Percentiles rank a stretch among this genome's conserved stretches.
phyloP scores from a whole-genome alignment of 352 stramenopile species.

The Phytophthora pini region DNA sequence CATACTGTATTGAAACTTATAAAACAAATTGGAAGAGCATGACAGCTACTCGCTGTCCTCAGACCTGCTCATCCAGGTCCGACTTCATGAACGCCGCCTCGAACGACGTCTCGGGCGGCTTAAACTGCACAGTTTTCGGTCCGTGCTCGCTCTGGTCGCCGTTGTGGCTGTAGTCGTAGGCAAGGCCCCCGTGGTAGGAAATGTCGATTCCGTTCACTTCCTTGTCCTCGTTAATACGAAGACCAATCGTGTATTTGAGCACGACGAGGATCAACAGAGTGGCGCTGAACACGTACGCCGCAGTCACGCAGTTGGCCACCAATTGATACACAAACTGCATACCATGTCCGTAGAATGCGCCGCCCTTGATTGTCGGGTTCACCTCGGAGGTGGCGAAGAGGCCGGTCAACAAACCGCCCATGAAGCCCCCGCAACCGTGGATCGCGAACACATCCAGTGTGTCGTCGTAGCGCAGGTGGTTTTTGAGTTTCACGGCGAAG shows the following conservation, averaged over 20 bases:
- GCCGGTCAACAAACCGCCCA: slow-evolving; percentile 64
- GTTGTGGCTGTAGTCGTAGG: slow-evolving; percentile 60
- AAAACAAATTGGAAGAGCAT: background rate
- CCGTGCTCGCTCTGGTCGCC: slow-evolving; percentile 29
- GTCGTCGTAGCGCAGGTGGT: slow-evolving; percentile 73
- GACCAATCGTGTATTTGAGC: slow-evolving; percentile 69
- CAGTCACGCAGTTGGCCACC: slow-evolving; percentile 51
- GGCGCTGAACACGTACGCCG: slow-evolving; percentile 60
- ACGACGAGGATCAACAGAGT: slow-evolving; percentile 69
- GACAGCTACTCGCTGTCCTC: background rate
- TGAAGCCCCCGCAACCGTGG: slow-evolving; percentile 66
- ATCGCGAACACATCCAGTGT: slow-evolving; percentile 81
- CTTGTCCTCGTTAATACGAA: slow-evolving; percentile 77
- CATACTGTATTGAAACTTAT: background rate
- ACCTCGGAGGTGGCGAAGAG: slow-evolving; percentile 65
- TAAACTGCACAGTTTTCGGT: slow-evolving; percentile 3
- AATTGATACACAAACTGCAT: slow-evolving; percentile 60
- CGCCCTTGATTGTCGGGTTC: slow-evolving; percentile 57
- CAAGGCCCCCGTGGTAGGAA: slow-evolving; percentile 72
- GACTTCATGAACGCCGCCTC: slow-evolving; percentile 15
- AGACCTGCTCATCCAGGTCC: slow-evolving; percentile 6
- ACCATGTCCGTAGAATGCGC: slow-evolving; percentile 56
- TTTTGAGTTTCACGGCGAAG: slow-evolving; percentile 59
- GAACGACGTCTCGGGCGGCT: slow-evolving; percentile 9
- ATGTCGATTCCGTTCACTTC: slow-evolving; percentile 78